Evolutionary conservation across 495 filamentous ascomycete species (phyloP), one percentile per base, ranked within the genome.

Genomic region (Tuber borchii): DNA sequence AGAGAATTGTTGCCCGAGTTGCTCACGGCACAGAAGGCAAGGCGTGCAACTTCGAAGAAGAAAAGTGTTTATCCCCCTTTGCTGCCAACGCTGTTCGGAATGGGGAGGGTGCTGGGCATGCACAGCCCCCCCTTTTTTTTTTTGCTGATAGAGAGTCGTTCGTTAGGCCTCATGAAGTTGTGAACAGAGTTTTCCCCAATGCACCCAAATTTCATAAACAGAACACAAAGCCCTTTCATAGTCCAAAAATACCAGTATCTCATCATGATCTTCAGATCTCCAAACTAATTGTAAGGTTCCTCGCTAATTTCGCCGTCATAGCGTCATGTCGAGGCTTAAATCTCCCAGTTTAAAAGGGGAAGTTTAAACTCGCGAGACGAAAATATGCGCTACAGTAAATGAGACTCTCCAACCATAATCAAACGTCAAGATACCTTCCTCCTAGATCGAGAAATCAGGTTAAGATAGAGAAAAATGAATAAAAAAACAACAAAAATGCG

Each of bases 281-380:
- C 56, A 65, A 65, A 65, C 56, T 31, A 65, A 65, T 31, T 65
- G n/a, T n/a, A 65, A 65, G 56, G 56, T 65, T 31, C 9, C 56
- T 31, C 56, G 56, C 56, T 31, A 31, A 65, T 65, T 65, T 65
- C 56, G 14, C 31, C 31, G 56, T 65, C 56, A 65, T 65, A 31
- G 56, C 56, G 56, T 65, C 56, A 4, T 65, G 56, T 65, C n/a
- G 56, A 65, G 31, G 12, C 56, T n/a, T 16, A 65, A 65, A 26
- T 65, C 56, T 31, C n/a, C 56, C 56, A 8, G 56, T 14, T 65
- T 16, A 31, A 65, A 31, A 65, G n/a, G 51, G 56, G 56, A 31
- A 31, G 56, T 31, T 65, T 6, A 26, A 26, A 56, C 22, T 10
- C 22, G 48, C 22, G 20, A 56, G 56, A 65, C 26, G n/a, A 65